Base-by-base conservation (phyloP, 495 filamentous ascomycete species). In the Penicillium bialowiezense region DNA sequence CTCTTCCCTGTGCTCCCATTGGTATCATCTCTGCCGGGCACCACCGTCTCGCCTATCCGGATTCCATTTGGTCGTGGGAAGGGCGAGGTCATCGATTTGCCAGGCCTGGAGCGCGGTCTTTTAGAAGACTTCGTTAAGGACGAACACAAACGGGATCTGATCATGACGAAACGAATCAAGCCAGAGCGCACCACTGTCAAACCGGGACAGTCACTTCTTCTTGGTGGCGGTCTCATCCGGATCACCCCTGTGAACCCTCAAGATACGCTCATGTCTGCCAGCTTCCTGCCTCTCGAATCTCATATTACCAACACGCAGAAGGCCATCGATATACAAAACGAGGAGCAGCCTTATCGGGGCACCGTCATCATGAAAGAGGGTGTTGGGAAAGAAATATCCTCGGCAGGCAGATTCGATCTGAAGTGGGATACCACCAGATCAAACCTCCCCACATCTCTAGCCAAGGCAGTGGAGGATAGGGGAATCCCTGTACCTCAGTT, bases 61-160 rank as follows among this genome's bases (percentile, higher is more conserved):
- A 76, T 96, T 39, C 85, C 89, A 7, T 97, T 92, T 58, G 90
- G 90, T 36, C 81, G 80, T 49, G 85, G 86, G 8, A 85, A 81
- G 54, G 91, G 93, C 41, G 93, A 99, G 59, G 69, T 99, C n/a
- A 88, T 99, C 58, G 93, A 95, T 60, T 79, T 99, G 10, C 93
- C 93, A 0, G 93, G 93, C 8, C 72, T 99, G 12, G 76, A 86
- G 15, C 84, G 95, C 17, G 81, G 78, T 20, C 78, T 82, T 10
- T 74, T 99, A 3, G 80, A 86, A 24, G 59, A 77, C 7, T 82
- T 85, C 64, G 85, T 97, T 15, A 62, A 73, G 4, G 73, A 82
- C 41, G 72, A 85, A 29, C 67, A 86, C 53, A 84, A 83, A 44
- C 60, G 67, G 6, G 74, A 81, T 20, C 74, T 99, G 37, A 75